Evolutionary conservation across 2,329 filamentous ascomycete species (phyloP), one percentile per base, ranked within the genome.

Genomic region (Arthrobotrys iridis): DNA sequence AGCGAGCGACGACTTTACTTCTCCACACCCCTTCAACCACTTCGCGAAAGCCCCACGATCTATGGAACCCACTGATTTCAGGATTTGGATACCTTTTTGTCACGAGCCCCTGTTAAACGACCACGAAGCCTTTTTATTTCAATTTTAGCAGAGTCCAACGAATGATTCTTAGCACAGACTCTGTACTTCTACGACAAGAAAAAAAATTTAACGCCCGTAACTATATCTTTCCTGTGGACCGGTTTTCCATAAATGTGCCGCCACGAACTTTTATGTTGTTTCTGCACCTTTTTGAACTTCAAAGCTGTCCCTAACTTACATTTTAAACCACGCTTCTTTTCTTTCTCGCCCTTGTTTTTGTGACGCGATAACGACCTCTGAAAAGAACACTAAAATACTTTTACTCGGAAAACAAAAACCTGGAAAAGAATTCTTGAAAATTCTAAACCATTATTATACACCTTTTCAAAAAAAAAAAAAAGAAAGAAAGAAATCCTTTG

Each of bases 1-100:
- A 74, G 68, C 70, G 70, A 74, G 70, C 70, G 70, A 74, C 70
- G 70, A 74, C 70, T 48, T 66, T 41, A 67, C 70, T 60, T 74
- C 65, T 74, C 62, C 30, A 67, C 70, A 63, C 70, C 60, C 57
- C 33, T 71, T 64, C 62, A 37, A 58, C 43, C 50, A 46, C 41
- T 62, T 74, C 55, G 59, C 50, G 55, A 52, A 62, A 74, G 55
- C 30, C 41, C 33, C 62, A 74, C 70, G 62, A 74, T 74, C 63
- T 74, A 74, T 67, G 70, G 70, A 67, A 72, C 41, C 22, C 33
- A 40, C 62, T 55, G 70, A 74, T 67, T 67, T 57, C 68, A 66
- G 62, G 68, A 73, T 73, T 73, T 52, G 62, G 62, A 74, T 74
- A 58, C 45, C 45, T 30, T 41, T 57, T 66, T 65, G 62, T 62